Evolutionary conservation across 768 basidiomycete species (phyloP), one percentile per base, ranked within the genome.

Genomic region (Dendrothele bispora): DNA sequence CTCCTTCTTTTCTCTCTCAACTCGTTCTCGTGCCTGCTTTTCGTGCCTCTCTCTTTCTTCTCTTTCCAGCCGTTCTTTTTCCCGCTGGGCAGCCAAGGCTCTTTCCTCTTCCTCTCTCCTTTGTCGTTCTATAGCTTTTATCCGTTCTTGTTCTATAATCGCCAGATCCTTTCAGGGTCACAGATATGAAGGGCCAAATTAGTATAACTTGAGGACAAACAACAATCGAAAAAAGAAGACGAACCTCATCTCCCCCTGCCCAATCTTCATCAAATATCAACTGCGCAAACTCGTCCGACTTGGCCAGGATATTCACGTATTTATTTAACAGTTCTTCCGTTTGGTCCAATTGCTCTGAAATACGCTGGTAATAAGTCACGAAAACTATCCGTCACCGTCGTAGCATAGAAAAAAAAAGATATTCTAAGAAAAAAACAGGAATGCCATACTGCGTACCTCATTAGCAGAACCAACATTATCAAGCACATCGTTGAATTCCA

Each of bases 191-290:
- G 22, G 11, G 28, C 30, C 20, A 21, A 2, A 21, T 22, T n/a
- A 26, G 21, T 15, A 32, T 32, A 15, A 24, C n/a, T n/a, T n/a
- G n/a, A n/a, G n/a, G n/a, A n/a, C n/a, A n/a, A n/a, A n/a, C n/a
- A n/a, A n/a, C n/a, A n/a, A n/a, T n/a, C 22, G 2, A 17, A 29
- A 28, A 18, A 22, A 27, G 22, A 5, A 43, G 18, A 69, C 81
- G 68, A 59, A 88, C 89, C 36, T 72, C 79, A 51, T 86, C 84
- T 30, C 82, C 86, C 2, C 89, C 89, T 45, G 78, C 68, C 86
- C 86, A 91, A 49, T 78, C 68, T 51, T 88, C 84, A 60, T 91
- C 88, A 51, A 90, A 82, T 15, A 91, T 80, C 48, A 91, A 64
- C 25, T 78, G 77, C 3, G 86, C 70, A 51, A 80, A 74, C 12